Evolutionary conservation across 208 protist genomes (phyloP), one percentile per base, ranked within the genome.

Genomic region (Trypanosoma grayi): DNA sequence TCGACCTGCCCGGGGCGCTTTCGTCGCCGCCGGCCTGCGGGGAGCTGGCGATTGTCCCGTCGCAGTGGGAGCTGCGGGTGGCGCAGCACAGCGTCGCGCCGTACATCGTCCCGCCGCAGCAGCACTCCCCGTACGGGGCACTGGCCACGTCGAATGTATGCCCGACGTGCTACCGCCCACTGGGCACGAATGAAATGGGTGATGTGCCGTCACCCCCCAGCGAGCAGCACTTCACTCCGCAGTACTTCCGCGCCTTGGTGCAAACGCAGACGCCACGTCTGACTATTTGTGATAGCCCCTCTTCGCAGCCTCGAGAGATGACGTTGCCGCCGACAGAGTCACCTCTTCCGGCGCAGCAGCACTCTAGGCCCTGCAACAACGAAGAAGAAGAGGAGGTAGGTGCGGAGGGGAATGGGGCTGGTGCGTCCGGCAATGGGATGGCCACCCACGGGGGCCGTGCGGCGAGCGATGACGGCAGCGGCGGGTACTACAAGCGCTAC

Each of bases 401-500:
- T 39, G 51, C 39, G 7, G 33, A 65, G 16, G 30, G 31, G 5
- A 16, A 39, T 52, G 25, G 10, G 10, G 20, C 0, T 47, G 13
- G 27, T 2, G 0, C 39, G 20, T 8, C 11, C n/a, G 25, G 31
- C 18, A 40, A 46, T 7, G 24, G 30, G 3, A 18, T 31, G 16
- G 27, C n/a, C 13, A 27, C 10, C 11, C 22, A 24, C 31, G 30
- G 46, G 31, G 36, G 36, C 13, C 11, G 33, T 39, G n/a, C 11
- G 22, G 14, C 14, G 14, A 46, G 27, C 28, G 18, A 4, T 48
- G 33, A 20, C 39, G 9, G n/a, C 36, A 47, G 45, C 39, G 43
- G 80, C 20, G 80, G 90, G 34, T 96, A 93, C 71, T 96, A 96
- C 65, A 59, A 66, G 40, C 70, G 69, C 3, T 91, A 92, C 81